Conservation (phyloP, 1,284 basidiomycete genomes). For the Ustilago lituana region DNA sequence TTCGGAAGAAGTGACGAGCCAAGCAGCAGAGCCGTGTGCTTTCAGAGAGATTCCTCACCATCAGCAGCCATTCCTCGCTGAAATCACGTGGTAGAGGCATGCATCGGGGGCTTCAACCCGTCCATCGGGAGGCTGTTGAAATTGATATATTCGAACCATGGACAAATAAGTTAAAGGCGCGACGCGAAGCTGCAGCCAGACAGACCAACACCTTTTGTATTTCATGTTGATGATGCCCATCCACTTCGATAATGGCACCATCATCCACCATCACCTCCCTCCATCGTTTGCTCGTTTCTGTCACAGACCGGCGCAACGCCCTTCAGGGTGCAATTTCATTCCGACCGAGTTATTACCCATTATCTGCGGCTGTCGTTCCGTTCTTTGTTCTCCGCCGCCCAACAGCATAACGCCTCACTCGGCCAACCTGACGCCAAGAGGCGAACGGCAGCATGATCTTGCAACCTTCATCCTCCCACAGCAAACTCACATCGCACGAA, state of each 20-base stretch:
- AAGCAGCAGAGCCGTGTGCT: not conserved
- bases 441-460: constrained; percentile 26
- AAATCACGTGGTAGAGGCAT: constrained; percentile 33
- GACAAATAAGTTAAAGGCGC: too few relatives aligned
- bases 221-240: not conserved
- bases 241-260: not conserved
- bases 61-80: not conserved
- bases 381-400: too few relatives aligned
- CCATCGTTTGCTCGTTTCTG: not conserved
- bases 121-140: constrained; percentile 4
- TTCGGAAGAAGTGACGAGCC: too few relatives aligned
- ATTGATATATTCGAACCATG: too few relatives aligned
- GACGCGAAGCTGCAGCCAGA: constrained; percentile 28
- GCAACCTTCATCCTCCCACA: constrained; percentile 41
- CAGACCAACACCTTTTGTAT: constrained; percentile 6
- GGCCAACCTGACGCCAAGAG: not conserved
- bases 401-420: too few relatives aligned
- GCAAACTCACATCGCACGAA: constrained; percentile 31
- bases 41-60: not conserved
- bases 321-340: too few relatives aligned
- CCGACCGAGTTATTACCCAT: too few relatives aligned
- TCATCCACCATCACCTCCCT: not conserved
- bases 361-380: too few relatives aligned
- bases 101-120: constrained; percentile 7
- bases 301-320: too few relatives aligned